Percentiles rank a stretch among this genome's conserved stretches.
Conservation (phyloP, 2,329 filamentous ascomycete genomes). For the Exophiala calicioides region DNA sequence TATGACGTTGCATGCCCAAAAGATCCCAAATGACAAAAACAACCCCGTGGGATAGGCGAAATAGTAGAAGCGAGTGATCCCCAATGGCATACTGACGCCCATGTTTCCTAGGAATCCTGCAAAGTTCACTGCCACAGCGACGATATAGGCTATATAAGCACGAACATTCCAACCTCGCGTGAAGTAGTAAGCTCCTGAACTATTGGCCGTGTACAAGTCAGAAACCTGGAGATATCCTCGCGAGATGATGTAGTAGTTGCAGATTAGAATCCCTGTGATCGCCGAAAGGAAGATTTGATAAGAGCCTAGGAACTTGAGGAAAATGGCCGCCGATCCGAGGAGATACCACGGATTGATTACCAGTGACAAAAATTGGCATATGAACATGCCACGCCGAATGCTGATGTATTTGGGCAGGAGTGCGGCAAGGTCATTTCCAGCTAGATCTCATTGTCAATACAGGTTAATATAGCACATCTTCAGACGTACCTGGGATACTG, state of each 20-base stretch:
- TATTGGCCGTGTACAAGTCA: constrained; percentile 38
- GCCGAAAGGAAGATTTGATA: constrained; percentile 41
- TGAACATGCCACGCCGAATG: constrained; percentile 56
- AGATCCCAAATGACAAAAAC: constrained; percentile 4
- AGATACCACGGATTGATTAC: constrained; percentile 83
- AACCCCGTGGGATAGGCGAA: constrained; percentile 2
- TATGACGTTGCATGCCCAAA: constrained; percentile 5
- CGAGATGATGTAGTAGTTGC: constrained; percentile 46
- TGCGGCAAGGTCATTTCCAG: constrained; percentile 20
- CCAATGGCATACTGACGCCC: constrained; percentile 36
- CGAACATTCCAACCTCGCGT: constrained; percentile 40
- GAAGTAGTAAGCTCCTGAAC: constrained; percentile 37
- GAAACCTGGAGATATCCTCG: constrained; percentile 40
- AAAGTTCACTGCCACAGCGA: constrained; percentile 38
- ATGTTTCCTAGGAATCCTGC: constrained; percentile 46
- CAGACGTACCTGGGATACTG: constrained; percentile 4
- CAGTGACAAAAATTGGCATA: constrained; percentile 77
- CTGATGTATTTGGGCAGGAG: constrained; percentile 22
- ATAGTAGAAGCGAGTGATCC: constrained; percentile 1
- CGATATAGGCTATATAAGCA: constrained; percentile 10
- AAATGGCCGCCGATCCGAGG: constrained; percentile 49
- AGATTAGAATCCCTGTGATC: constrained; percentile 46
- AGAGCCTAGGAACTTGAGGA: constrained; percentile 44
- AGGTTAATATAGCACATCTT: not conserved
- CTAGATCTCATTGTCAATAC: too few relatives aligned